Evolutionary conservation across 2,329 filamentous ascomycete species (phyloP), one percentile per base, ranked within the genome.

Genomic region (Paracoccidioides brasiliensis): DNA sequence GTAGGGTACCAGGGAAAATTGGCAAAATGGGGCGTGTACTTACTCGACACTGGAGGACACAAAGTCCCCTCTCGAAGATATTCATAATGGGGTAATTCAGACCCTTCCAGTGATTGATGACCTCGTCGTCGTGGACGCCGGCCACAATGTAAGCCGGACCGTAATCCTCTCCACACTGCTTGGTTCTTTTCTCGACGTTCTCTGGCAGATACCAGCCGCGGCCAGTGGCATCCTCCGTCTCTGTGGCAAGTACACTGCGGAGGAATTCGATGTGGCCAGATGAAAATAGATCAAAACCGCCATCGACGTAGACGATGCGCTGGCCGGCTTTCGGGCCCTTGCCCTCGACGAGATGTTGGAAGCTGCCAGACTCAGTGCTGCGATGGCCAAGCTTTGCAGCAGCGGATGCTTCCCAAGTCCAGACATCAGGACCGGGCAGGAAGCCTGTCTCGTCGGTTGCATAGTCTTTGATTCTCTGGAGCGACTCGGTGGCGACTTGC

Each of bases 61-160:
- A 98, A 28, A 98, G 82, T 1, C 90, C 90, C 44, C 93, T 85
- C 76, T 98, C 93, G 65, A 91, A 95, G 56, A 95, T 90, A 75
- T 97, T 98, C 93, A 98, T 98, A 74, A 98, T 97, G 32, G 93
- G 93, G 68, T 96, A 98, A 74, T 98, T 98, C 64, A 96, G 80
- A 40, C 93, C 91, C 73, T 97, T 97, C 86, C 90, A 94, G 64
- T 85, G 78, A 72, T 98, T 98, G 71, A 98, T 95, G 58, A 95
- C 90, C 60, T 86, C 83, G 69, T 98, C 93, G 65, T 95, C 88
- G 71, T 98, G 93, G 30, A 98, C 84, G 51, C 93, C 93, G 2
- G 89, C 90, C 45, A 97, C 82, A n/a, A 98, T 80, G 68, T 88
- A 97, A 5, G 84, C 85, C 0, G 90, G 89, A 0, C 81, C 78